A percentile compares a stretch with the other conserved stretches of the same genome.
Conservation (phyloP, 2,329 filamentous ascomycete species). For the Daldinia sp. region DNA sequence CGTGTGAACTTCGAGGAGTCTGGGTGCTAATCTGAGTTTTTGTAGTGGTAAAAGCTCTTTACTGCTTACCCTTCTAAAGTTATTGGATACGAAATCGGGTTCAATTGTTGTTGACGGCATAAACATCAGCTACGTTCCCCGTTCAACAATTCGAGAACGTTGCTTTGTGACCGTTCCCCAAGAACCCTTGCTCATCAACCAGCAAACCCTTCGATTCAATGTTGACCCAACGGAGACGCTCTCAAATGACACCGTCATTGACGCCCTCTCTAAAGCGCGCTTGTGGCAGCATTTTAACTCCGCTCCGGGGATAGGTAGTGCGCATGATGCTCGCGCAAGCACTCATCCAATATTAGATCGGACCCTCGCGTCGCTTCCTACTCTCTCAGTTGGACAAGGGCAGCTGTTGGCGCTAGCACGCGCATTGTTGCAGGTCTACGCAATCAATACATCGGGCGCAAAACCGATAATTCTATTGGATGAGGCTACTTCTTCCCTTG, state of each 20-base stretch:
- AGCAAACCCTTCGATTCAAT: conserved; percentile 46
- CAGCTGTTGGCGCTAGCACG: conserved; percentile 48
- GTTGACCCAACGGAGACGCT: conserved; percentile 38
- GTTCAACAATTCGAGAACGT: conserved; percentile 39
- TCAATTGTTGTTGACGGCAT: conserved; percentile 44
- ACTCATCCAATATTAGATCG: conserved; percentile 40
- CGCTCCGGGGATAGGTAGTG: not conserved
- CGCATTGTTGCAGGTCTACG: conserved; percentile 41
- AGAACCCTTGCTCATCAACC: conserved; percentile 40
- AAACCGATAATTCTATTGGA: conserved; percentile 48
- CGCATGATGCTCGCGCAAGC: not conserved
- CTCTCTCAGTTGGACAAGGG: conserved; percentile 47
- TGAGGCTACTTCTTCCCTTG: conserved; percentile 47
- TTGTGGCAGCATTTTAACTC: conserved; percentile 35
- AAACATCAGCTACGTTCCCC: conserved; percentile 38
- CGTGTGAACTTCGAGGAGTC: not conserved
- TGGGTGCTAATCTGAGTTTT: not conserved
- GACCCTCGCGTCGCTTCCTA: conserved; percentile 39
- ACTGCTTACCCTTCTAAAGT: conserved; percentile 31
- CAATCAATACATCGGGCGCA: conserved; percentile 9
- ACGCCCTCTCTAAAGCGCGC: conserved; percentile 22
- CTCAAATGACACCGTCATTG: conserved; percentile 35
- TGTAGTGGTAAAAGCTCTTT: conserved; percentile 51
- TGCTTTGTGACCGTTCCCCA: conserved; percentile 47
- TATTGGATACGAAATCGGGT: conserved; percentile 43